phyloP scores from a whole-genome alignment of 1,284 basidiomycete species.

The Apiotrichum laibachii region DNA sequence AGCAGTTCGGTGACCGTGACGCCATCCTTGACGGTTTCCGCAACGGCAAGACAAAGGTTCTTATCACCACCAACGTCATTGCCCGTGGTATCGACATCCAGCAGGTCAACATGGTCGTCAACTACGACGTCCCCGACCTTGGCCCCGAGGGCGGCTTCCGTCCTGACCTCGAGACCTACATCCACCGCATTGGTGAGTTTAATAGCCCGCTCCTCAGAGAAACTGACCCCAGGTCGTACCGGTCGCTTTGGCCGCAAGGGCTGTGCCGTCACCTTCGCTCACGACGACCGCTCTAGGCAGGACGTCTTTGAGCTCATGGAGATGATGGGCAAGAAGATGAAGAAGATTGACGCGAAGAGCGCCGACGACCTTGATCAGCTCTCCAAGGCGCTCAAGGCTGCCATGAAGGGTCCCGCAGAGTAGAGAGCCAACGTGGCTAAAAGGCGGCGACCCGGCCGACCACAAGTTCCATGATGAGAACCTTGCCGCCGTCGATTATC shows the following conservation, averaged over 20 bases:
- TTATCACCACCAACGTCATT: conserved; percentile 99
- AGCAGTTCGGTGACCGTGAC: conserved; percentile 85
- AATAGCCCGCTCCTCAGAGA: too few species aligned
- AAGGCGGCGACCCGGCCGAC: too few species aligned
- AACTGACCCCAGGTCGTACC: conserved; percentile 63
- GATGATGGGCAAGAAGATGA: conserved; percentile 60
- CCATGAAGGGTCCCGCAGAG: conserved; percentile 25
- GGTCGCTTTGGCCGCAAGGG: conserved; percentile 94
- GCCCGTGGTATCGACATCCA: conserved; percentile 97
- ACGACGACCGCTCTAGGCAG: conserved; percentile 75
- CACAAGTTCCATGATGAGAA: too few species aligned
- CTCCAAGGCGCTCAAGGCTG: conserved; percentile 29
- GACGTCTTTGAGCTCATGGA: conserved; percentile 84
- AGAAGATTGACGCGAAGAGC: conserved; percentile 39
- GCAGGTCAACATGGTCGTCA: conserved; percentile 98
- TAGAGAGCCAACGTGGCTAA: not conserved
- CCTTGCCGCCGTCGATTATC: too few species aligned
- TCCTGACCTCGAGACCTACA: conserved; percentile 95
- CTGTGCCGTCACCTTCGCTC: conserved; percentile 94
- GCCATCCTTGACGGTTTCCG: conserved; percentile 91
- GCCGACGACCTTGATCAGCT: conserved; percentile 43
- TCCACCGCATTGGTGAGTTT: conserved; percentile 93
- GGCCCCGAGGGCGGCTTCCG: conserved; percentile 49
- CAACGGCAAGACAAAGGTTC: conserved; percentile 91
- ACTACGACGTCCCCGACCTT: conserved; percentile 93